Evolutionary conservation across 805 yeast genomes (phyloP).

Genomic region (Hanseniaspora nectarophila): DNA sequence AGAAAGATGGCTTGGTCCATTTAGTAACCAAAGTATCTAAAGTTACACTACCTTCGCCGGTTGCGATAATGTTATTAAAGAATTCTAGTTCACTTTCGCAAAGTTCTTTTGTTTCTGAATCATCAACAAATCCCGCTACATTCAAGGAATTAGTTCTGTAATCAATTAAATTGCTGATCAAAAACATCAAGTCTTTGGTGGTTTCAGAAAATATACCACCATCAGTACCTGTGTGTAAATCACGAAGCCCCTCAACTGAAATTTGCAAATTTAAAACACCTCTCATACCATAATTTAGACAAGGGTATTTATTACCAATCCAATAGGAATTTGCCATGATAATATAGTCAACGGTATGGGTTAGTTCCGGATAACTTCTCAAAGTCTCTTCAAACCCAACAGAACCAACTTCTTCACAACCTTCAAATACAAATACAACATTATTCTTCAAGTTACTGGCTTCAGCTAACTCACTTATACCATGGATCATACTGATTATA

Average conservation of each 20-base stretch:
- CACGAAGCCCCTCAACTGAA: conserved; percentile 65
- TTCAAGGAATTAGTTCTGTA: conserved; percentile 40
- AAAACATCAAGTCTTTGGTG: conserved; percentile 66
- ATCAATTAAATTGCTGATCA: conserved; percentile 35
- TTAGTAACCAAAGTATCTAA: conserved; percentile 53
- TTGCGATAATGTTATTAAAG: conserved; percentile 48
- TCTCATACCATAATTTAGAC: conserved; percentile 85
- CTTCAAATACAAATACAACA: conserved; percentile 76
- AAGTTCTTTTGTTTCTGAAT: conserved; percentile 28
- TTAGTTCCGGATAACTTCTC: conserved; percentile 43
- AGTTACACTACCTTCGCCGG: conserved; percentile 27
- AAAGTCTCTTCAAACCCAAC: conserved; percentile 68
- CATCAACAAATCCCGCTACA: background rate
- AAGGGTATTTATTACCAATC: conserved; percentile 81
- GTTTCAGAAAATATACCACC: conserved; percentile 90
- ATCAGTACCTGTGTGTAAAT: conserved; percentile 90
- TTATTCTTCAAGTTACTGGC: conserved; percentile 48
- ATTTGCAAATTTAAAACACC: conserved; percentile 81
- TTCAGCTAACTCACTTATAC: conserved; percentile 61
- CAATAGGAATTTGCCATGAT: conserved; percentile 84
- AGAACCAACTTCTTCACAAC: conserved; percentile 92
- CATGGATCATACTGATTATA: conserved; percentile 68
- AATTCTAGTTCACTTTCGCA: conserved; percentile 45
- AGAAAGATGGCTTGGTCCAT: conserved; percentile 85
- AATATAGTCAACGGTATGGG: conserved; percentile 71